Base-by-base conservation (phyloP, 176 grass and related monocot genomes). In the Miscanthus lutarioriparius region DNA sequence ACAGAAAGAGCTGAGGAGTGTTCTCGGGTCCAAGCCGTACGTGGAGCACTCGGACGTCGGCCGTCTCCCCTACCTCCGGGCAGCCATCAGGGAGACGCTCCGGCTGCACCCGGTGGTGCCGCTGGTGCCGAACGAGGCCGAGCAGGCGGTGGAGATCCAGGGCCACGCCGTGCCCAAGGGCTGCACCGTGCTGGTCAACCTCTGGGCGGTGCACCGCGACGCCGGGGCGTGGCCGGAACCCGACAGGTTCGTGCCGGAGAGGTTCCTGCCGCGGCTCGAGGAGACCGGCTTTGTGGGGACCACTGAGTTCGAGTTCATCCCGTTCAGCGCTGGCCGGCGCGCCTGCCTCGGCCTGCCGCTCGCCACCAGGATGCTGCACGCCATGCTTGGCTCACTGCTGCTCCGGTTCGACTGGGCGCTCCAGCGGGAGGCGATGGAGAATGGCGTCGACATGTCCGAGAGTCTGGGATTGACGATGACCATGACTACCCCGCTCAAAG, bases 321-420 rank as follows among this genome's bases (percentile, higher is more conserved):
- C 53, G 53, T 56, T 56, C 53, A 56, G 53, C 53, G 53, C 53
- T 7, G 53, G 53, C 0, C 53, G 53, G 0, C 53, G 53, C 20
- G 53, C 53, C 1, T 56, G 53, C 53, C 53, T 56, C 53, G 53
- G 53, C 20, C 53, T 56, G 53, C 53, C 19, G 20, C 53, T 58
- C 54, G 54, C 54, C 54, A 23, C 54, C 7, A 58, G 54, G 54
- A 58, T 58, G 54, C 20, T 58, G 54, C 54, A 58, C 54, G 54
- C 54, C 54, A 58, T 58, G 54, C 54, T 58, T 3, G 54, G 54
- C 20, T 58, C 54, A 0, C 54, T 58, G 22, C 22, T 58, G 54
- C 54, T 10, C 54, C 20, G 15, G 37, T 89, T 89, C 15, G 56
- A 87, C 11, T 90, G 88, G 91, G 64, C 37, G 26, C 71, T 82